Conservation (phyloP, 208 protist species). For the Trypanosomatidae sp. region DNA sequence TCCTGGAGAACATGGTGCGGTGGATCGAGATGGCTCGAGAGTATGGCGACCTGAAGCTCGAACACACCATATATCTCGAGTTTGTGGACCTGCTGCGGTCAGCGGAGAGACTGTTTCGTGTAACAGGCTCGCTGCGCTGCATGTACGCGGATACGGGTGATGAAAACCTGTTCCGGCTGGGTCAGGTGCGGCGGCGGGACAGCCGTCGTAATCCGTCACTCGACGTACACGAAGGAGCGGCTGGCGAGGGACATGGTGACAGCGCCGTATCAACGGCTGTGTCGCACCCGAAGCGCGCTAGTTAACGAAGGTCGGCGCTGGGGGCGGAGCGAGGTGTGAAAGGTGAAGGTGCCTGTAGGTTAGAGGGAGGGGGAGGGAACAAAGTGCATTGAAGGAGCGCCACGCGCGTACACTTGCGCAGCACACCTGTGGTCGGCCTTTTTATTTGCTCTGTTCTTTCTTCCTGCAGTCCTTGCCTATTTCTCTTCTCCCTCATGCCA, state of each 20-base stretch:
- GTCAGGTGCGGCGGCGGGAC: slow-evolving; percentile 15
- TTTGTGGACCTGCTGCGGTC: slow-evolving; percentile 75
- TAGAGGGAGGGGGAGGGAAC: background rate
- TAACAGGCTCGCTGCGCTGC: slow-evolving; percentile 52
- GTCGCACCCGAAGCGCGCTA: background rate
- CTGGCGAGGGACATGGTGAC: background rate
- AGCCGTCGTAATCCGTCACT: background rate
- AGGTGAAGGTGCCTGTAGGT: background rate
- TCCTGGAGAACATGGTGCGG: slow-evolving; percentile 54
- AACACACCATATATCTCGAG: slow-evolving; percentile 77
- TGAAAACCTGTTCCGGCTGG: slow-evolving; percentile 15
- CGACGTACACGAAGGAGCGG: background rate
- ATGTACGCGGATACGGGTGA: slow-evolving; percentile 22
- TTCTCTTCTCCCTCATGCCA: background rate
- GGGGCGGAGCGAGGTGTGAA: background rate
- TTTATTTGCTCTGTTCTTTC: background rate
- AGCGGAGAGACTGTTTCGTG: slow-evolving; percentile 53
- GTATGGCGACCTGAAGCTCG: slow-evolving; percentile 64
- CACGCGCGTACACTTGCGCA: background rate
- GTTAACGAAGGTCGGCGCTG: background rate
- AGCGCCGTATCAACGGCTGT: background rate
- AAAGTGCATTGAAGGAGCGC: background rate
- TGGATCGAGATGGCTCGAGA: slow-evolving; percentile 53
- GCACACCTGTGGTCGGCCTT: background rate
- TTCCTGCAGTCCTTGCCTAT: background rate